A percentile compares a stretch with the other conserved stretches of the same genome.
phyloP scores from a whole-genome alignment of 2,329 filamentous ascomycete species.

The Diaporthe ampelina region DNA sequence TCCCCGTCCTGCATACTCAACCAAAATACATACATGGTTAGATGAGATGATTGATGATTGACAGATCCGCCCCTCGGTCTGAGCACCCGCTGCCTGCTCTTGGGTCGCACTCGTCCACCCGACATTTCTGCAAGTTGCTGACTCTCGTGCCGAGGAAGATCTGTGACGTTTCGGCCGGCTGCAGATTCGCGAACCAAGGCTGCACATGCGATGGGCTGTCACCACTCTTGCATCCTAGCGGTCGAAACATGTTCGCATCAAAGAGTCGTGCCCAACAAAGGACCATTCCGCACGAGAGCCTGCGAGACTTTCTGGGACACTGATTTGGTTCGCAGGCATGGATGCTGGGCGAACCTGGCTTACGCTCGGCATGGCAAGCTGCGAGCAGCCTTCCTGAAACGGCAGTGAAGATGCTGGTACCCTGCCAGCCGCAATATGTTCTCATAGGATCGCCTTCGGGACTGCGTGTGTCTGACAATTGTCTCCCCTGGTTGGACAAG shows the following conservation, averaged over 20 bases:
- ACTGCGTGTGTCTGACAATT: slow-evolving; percentile 16
- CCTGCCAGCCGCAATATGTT: not conserved
- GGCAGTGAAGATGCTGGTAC: slow-evolving; percentile 16
- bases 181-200: slow-evolving; percentile 24
- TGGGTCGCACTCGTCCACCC: slow-evolving; percentile 20
- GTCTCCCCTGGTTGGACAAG: not conserved
- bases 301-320: slow-evolving; percentile 11
- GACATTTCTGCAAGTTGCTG: slow-evolving; percentile 24
- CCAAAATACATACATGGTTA: not conserved
- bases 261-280: slow-evolving; percentile 3
- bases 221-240: slow-evolving; percentile 13
- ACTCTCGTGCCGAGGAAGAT: slow-evolving; percentile 21
- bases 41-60: slow-evolving; percentile 36
- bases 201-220: slow-evolving; percentile 7
- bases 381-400: slow-evolving; percentile 21
- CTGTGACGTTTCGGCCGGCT: slow-evolving; percentile 28
- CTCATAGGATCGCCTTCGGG: slow-evolving; percentile 5
- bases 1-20: slow-evolving; percentile 7
- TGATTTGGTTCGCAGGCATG: not conserved
- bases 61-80: slow-evolving; percentile 32
- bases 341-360: slow-evolving; percentile 8
- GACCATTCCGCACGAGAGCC: slow-evolving; percentile 10
- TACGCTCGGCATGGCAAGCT: slow-evolving; percentile 9
- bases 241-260: slow-evolving; percentile 21
- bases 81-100: slow-evolving; percentile 19